Conservation (phyloP, 345 rosid genomes). For the Dovyalis caffra region DNA sequence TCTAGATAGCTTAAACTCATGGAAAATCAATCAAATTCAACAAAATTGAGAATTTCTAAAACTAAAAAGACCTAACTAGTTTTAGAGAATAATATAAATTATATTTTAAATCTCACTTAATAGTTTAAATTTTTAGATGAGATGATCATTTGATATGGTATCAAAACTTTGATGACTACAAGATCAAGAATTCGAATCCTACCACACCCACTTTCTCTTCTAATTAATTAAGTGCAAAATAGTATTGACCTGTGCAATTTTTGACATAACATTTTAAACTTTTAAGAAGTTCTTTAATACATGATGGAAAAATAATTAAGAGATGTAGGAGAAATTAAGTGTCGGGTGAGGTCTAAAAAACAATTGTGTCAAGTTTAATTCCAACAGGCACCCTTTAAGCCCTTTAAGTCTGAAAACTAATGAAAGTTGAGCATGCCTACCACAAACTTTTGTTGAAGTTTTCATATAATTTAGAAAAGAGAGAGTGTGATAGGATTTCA, state of each 20-base stretch:
- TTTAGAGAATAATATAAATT: too few species aligned
- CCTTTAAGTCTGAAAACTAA: neutral
- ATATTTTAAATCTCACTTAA: too few species aligned
- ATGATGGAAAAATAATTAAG: neutral
- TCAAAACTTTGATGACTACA: too few species aligned
- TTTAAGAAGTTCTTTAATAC: neutral
- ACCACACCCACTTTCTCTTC: too few species aligned
- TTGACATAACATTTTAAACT: too few species aligned
- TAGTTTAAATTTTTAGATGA: too few species aligned
- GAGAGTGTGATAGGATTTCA: neutral
- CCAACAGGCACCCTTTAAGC: neutral
- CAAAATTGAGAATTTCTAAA: neutral
- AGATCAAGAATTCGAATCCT: too few species aligned
- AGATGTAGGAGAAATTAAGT: neutral
- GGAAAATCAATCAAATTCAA: neutral
- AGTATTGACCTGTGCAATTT: too few species aligned
- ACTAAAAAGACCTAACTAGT: too few species aligned
- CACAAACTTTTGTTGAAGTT: neutral
- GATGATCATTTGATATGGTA: too few species aligned
- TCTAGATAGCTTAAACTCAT: neutral
- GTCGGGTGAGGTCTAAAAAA: neutral
- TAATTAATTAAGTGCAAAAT: too few species aligned
- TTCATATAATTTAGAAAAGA: neutral
- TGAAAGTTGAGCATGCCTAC: neutral
- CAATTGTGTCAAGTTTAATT: neutral